Conservation (phyloP, 352 stramenopile species). For the Blastocystis sp. region DNA sequence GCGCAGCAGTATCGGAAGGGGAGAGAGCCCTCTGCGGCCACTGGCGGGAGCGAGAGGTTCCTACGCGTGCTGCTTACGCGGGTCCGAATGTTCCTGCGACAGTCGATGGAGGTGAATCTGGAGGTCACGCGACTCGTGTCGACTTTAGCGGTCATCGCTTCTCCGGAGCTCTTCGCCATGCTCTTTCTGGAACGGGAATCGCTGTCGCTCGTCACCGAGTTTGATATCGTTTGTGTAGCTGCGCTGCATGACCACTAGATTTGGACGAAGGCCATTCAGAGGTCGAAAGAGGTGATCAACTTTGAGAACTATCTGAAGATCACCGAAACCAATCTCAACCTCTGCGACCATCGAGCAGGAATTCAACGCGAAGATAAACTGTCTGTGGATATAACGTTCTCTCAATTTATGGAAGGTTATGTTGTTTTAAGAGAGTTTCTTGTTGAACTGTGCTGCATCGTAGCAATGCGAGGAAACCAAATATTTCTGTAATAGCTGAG, state of each 20-base stretch:
- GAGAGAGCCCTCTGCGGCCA: too few relatives aligned
- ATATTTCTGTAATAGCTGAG: background rate
- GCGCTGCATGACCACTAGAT: background rate
- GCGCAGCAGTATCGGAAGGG: background rate
- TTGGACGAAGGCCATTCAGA: constrained; percentile 2
- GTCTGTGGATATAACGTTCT: constrained; percentile 51
- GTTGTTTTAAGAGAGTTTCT: constrained; percentile 35
- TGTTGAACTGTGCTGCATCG: background rate
- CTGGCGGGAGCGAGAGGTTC: background rate
- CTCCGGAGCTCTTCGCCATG: background rate
- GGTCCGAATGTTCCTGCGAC: background rate
- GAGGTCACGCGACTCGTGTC: constrained; percentile 13
- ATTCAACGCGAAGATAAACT: constrained; percentile 13
- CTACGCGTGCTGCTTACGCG: background rate
- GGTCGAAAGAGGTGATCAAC: constrained; percentile 38
- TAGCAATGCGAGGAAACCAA: background rate
- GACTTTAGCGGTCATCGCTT: background rate
- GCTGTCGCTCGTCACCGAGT: background rate
- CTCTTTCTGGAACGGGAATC: background rate
- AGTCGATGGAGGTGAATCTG: constrained; percentile 43
- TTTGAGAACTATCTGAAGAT: constrained; percentile 43
- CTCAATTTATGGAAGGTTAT: constrained; percentile 45
- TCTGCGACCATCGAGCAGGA: background rate
- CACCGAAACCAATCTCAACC: constrained; percentile 22
- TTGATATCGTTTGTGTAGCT: background rate